Conservation (phyloP, 2,329 filamentous ascomycete species). For the Tolypocladium paradoxum region DNA sequence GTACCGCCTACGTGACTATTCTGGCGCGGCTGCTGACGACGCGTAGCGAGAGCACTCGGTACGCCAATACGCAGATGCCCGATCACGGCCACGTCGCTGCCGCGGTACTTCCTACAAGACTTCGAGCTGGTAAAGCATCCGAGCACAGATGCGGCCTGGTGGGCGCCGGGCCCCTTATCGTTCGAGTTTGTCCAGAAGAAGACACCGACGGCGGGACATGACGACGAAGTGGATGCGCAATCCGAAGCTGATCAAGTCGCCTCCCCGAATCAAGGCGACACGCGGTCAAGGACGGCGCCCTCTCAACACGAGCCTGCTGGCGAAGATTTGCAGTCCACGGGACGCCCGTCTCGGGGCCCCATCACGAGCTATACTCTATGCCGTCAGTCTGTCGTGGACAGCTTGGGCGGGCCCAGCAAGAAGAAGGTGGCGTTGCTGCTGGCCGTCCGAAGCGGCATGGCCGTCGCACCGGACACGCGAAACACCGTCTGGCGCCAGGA, state of each 20-base stretch:
- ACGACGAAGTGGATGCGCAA: background rate
- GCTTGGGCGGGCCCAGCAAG: slow-evolving; percentile 8
- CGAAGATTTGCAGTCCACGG: background rate
- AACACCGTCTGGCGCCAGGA: slow-evolving; percentile 30
- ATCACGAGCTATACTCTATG: slow-evolving; percentile 17
- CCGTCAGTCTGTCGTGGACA: slow-evolving; percentile 18
- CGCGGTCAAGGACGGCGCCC: background rate
- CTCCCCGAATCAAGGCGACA: background rate
- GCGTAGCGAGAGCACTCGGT: slow-evolving; percentile 49
- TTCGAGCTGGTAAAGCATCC: slow-evolving; percentile 48
- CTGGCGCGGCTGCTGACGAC: slow-evolving; percentile 4
- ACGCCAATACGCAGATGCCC: slow-evolving; percentile 47
- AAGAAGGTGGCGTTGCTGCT: slow-evolving; percentile 9
- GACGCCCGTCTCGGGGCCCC: slow-evolving; percentile 7
- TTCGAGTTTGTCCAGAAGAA: slow-evolving; percentile 15
- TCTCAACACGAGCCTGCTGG: background rate
- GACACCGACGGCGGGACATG: background rate
- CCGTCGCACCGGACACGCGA: slow-evolving; percentile 3
- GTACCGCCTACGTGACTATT: background rate
- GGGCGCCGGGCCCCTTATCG: slow-evolving; percentile 36
- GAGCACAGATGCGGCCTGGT: slow-evolving; percentile 40
- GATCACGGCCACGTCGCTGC: slow-evolving; percentile 37
- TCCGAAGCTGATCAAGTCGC: background rate
- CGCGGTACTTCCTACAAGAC: slow-evolving; percentile 51
- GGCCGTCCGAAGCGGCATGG: slow-evolving; percentile 16